phyloP scores from a whole-genome alignment of 768 basidiomycete genomes.

The Chalciporus sphaerocephalus region DNA sequence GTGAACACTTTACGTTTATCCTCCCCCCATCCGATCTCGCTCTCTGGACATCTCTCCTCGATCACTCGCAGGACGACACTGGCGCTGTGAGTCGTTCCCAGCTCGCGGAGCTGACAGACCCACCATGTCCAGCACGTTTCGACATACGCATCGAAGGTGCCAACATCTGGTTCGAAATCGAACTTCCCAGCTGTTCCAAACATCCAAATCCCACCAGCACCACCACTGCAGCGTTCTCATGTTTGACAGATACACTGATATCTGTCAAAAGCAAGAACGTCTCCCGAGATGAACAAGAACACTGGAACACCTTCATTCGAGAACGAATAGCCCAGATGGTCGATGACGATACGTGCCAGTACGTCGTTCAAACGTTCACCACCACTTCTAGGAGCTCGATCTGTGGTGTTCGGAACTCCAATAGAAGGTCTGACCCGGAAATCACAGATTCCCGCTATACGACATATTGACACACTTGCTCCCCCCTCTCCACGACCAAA shows the following conservation, averaged over 20 bases:
- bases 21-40: constrained; percentile 34
- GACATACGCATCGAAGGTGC: constrained; percentile 30
- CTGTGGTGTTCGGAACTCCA: too few species aligned
- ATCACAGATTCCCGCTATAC: constrained; percentile 57
- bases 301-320: constrained; percentile 41
- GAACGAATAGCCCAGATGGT: constrained; percentile 37
- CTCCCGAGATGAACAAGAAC: constrained; percentile 44
- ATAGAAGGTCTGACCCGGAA: too few species aligned
- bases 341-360: constrained; percentile 29
- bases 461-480: constrained; percentile 55
- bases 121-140: constrained; percentile 31
- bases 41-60: constrained; percentile 29
- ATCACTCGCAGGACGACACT: constrained; percentile 1
- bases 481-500: constrained; percentile 52
- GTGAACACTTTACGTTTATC: constrained; percentile 46
- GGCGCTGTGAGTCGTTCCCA: background rate
- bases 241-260: constrained; percentile 13
- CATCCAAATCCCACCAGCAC: constrained; percentile 7
- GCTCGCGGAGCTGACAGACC: constrained; percentile 4
- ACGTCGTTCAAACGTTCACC: background rate
- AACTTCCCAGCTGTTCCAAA: constrained; percentile 15
- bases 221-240: background rate
- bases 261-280: constrained; percentile 47
- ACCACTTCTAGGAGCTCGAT: too few species aligned
- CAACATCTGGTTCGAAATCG: constrained; percentile 37